Evolutionary conservation across 1,284 basidiomycete genomes (phyloP).

Genomic region (Cerrena zonata): DNA sequence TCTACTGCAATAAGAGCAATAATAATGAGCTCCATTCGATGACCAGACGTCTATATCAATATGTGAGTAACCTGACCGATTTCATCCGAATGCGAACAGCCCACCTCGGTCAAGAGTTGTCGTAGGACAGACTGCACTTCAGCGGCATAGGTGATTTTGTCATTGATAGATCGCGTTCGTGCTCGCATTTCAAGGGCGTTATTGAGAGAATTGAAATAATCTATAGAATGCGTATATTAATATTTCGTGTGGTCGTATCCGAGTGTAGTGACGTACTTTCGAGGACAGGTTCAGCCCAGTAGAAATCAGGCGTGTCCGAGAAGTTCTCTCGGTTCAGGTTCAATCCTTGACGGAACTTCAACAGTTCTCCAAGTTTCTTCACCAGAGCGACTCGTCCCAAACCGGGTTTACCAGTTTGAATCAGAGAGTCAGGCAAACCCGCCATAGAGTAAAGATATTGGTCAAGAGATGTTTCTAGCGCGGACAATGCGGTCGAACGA

Average conservation of each 20-base stretch:
- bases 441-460: constrained; percentile 78
- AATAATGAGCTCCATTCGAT: constrained; percentile 88
- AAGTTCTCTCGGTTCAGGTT: constrained; percentile 86
- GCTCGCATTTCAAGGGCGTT: constrained; percentile 77
- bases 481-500: constrained; percentile 78
- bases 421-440: constrained; percentile 66
- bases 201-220: constrained; percentile 79
- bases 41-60: constrained; percentile 62
- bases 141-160: constrained; percentile 88
- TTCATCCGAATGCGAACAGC: constrained; percentile 5
- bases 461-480: constrained; percentile 77
- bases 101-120: constrained; percentile 73
- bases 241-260: background rate
- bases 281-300: constrained; percentile 85
- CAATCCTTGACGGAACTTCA: constrained; percentile 83
- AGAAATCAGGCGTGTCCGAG: constrained; percentile 83
- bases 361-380: constrained; percentile 80
- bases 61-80: background rate
- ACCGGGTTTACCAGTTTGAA: constrained; percentile 75
- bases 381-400: constrained; percentile 75
- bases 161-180: constrained; percentile 76
- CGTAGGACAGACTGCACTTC: constrained; percentile 76
- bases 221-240: constrained; percentile 30
- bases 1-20: constrained; percentile 87
- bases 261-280: constrained; percentile 49